Conservation (phyloP, 345 rosid genomes). For the Euphorbia pulcherrima region DNA sequence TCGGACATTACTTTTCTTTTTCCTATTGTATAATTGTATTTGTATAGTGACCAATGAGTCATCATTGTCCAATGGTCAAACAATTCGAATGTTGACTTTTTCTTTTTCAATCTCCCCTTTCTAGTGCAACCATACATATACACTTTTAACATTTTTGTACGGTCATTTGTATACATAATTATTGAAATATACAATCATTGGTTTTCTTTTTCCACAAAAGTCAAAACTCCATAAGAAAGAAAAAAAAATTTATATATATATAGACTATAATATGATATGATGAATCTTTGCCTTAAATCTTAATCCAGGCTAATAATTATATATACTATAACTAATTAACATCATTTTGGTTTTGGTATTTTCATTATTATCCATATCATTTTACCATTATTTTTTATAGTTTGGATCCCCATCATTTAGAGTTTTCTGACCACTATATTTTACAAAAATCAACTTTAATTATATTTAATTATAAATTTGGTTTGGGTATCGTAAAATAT, state of each 20-base stretch:
- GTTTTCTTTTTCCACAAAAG: neutral
- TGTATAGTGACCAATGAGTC: neutral
- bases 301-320: neutral
- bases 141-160: no score
- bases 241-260: no score
- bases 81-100: neutral
- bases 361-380: neutral
- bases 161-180: no score
- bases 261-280: no score
- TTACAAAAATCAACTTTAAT: no score
- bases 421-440: no score
- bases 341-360: neutral
- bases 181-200: slow-evolving; percentile 3
- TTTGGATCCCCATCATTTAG: no score
- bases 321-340: neutral
- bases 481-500: no score
- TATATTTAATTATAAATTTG: no score
- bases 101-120: neutral
- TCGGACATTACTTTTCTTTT: neutral
- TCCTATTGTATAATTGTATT: no score
- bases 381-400: slow-evolving; percentile 6
- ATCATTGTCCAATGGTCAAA: slow-evolving; percentile 13
- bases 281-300: slow-evolving; percentile 1
- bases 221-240: neutral
- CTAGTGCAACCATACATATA: no score